Evolutionary conservation across 2,329 filamentous ascomycete genomes (phyloP), one percentile per base, ranked within the genome.

Genomic region (Clonostachys chloroleuca): DNA sequence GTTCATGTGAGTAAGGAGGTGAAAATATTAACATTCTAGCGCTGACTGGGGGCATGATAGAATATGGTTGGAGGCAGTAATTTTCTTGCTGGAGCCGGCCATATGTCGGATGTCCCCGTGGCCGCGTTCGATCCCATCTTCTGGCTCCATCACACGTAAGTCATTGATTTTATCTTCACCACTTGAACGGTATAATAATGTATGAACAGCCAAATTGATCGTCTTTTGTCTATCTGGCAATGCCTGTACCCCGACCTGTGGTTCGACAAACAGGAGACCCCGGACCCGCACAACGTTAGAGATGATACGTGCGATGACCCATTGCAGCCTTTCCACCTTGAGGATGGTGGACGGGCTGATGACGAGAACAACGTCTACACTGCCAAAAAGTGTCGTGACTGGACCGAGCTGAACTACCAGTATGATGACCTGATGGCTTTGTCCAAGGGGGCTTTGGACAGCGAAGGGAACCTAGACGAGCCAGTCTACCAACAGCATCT

Each of bases 41-140:
- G 24, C 24, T 30, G 24, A 30, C 9, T 30, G 24, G 3, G 24
- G 6, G 3, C 8, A 14, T 39, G 3, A n/a, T 18, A 39, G 36
- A 39, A 39, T 39, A n/a, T 52, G 9, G 30, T 34, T 17, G 50
- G 50, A 12, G 48, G 43, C 47, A 54, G 54, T 18, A 52, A 50
- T 6, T 50, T 61, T 8, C 66, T 62, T 4, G 61, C 59, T 3
- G 51, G 48, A 12, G 50, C 55, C 14, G 80, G 81, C 2, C 78
- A 81, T 51, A 83, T 79, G 76, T 69, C 63, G 16, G 74, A 71
- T 49, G 68, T 74, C 12, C 70, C 75, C 34, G 78, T 78, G 49
- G 77, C 82, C 12, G 74, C 78, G 0, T 87, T 83, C 57, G 84
- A 87, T 57, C 82, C 83, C 0, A 62, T 81, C 9, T 86, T 84